Evolutionary conservation across 352 stramenopile species (phyloP), one percentile per base, ranked within the genome.

Genomic region (Globisporangium camurandrum): DNA sequence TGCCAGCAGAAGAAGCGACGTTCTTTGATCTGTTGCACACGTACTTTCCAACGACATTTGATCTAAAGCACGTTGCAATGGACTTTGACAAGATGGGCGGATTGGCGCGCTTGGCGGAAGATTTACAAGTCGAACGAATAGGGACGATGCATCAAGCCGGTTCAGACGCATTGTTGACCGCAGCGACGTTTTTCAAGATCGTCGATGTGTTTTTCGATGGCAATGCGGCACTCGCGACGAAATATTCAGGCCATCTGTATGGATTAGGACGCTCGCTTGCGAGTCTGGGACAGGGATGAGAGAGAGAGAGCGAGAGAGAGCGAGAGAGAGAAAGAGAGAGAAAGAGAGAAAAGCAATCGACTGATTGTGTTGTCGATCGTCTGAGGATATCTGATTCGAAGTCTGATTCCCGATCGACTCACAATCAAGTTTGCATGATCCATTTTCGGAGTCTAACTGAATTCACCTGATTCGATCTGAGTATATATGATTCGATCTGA

Each of bases 111-210:
- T 77, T 99, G 38, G 97, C 95, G 4, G 95, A 98, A 67, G 93
- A 98, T 61, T 73, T 99, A 10, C 84, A 94, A 39, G 97, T 98
- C 61, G 93, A 97, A 62, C 88, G 97, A 74, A 97, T 99, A 82
- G 97, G 97, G 43, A 97, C 87, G 23, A 98, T 98, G 89, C 97
- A 99, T 84, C 97, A 99, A 75, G 97, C 97, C 44, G 97, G 97
- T 46, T 98, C 86, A 23, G 97, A 99, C 66, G 95, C 88, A 23
- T 71, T 99, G 37, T 83, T 99, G 47, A 99, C 97, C 17, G 87
- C 86, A 37, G 81, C 86, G 38, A 93, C 87, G 22, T 96, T 96
- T 60, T 97, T 97, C 69, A 90, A 90, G 66, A 92, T 94, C 78
- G 77, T 92, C 41, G 79, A 94, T 28, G 73, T 90, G 27, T 92